Evolutionary conservation across 208 protist genomes (phyloP).

Genomic region (Wallacemonas sp.): DNA sequence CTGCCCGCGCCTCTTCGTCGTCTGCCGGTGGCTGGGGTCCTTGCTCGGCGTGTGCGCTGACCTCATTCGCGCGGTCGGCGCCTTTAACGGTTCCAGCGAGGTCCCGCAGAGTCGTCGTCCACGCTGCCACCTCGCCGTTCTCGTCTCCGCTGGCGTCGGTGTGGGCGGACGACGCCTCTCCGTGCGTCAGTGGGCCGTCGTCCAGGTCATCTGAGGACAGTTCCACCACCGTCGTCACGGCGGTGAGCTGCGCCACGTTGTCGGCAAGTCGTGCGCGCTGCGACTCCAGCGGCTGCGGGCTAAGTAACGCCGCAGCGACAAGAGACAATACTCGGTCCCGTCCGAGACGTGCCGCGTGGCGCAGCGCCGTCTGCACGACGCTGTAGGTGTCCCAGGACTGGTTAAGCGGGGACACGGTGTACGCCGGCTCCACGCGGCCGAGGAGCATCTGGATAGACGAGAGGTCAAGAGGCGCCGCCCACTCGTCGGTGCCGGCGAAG

Average conservation of each 20-base stretch:
- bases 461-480: slow-evolving; percentile 2
- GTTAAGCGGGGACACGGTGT: slow-evolving; percentile 62
- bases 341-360: slow-evolving; percentile 15
- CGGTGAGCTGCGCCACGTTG: slow-evolving; percentile 27
- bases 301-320: slow-evolving; percentile 51
- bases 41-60: too few species aligned
- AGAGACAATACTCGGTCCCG: slow-evolving; percentile 31
- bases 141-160: background rate
- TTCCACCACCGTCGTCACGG: background rate
- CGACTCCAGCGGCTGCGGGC: slow-evolving; percentile 29
- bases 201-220: slow-evolving; percentile 1
- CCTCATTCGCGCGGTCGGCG: background rate
- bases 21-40: too few species aligned
- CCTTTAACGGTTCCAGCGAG: background rate
- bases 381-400: slow-evolving; percentile 61
- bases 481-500: background rate
- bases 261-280: slow-evolving; percentile 32
- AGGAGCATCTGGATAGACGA: slow-evolving; percentile 41
- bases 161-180: background rate
- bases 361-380: slow-evolving; percentile 58
- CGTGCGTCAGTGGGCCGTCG: too few species aligned
- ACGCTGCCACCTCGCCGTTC: background rate
- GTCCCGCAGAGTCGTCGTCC: background rate
- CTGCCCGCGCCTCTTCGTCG: too few species aligned
- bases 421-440: slow-evolving; percentile 47